Conservation (phyloP, 768 basidiomycete species). For the Pisolithus albus region DNA sequence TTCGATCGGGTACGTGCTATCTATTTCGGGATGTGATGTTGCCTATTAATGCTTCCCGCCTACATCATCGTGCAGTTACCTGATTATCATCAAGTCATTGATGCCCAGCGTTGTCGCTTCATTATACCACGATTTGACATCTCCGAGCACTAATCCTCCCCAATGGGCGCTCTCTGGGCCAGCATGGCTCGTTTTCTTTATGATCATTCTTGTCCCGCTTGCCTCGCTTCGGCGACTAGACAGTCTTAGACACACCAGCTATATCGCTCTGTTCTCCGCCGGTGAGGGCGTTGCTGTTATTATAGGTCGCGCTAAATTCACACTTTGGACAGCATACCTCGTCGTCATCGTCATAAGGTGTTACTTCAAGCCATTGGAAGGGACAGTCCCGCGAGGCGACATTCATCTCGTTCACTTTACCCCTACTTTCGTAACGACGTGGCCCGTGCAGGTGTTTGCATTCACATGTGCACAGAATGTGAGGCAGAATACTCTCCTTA, state of each 20-base stretch:
- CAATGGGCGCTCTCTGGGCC: constrained; percentile 68
- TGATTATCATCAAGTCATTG: constrained; percentile 88
- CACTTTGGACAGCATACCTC: constrained; percentile 53
- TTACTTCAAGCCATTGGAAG: constrained; percentile 69
- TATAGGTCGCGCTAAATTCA: constrained; percentile 1
- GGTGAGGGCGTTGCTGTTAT: constrained; percentile 42
- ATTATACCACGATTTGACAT: constrained; percentile 71
- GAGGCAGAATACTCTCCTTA: constrained; percentile 17
- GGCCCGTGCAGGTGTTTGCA: constrained; percentile 92
- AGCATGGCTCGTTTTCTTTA: constrained; percentile 78
- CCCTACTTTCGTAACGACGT: constrained; percentile 70
- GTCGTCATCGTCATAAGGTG: constrained; percentile 73
- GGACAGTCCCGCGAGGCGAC: constrained; percentile 57
- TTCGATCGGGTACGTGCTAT: constrained; percentile 63
- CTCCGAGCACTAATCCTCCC: constrained; percentile 58
- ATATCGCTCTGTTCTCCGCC: constrained; percentile 84
- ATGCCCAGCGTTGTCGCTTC: constrained; percentile 87
- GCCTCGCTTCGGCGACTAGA: constrained; percentile 79
- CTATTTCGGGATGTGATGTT: neutral
- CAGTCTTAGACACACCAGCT: constrained; percentile 85
- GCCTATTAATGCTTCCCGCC: neutral
- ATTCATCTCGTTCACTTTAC: constrained; percentile 68
- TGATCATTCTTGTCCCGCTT: constrained; percentile 72
- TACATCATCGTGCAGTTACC: constrained; percentile 45
- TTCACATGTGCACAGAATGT: constrained; percentile 94